Evolutionary conservation across 257 asterid genomes (phyloP).

Genomic region (Cynanchum wilfordii): DNA sequence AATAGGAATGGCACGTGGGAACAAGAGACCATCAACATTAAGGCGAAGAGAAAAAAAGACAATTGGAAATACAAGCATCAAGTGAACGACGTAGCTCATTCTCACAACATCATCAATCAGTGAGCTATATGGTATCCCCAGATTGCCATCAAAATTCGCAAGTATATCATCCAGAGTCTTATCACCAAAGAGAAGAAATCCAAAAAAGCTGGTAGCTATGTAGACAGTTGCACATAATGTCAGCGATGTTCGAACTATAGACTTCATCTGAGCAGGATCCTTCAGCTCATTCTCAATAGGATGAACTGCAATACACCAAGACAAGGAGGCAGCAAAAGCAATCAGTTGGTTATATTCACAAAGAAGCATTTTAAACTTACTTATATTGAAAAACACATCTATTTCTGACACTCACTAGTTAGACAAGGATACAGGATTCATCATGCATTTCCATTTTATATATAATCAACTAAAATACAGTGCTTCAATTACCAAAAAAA

Average conservation of each 20-base stretch:
- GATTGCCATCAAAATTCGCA: constrained; percentile 81
- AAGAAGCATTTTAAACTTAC: neutral
- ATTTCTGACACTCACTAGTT: neutral
- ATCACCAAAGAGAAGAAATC: constrained; percentile 73
- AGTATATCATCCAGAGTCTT: constrained; percentile 78
- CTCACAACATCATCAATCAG: constrained; percentile 68
- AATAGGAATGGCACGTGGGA: constrained; percentile 62
- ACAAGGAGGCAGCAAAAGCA: constrained; percentile 9
- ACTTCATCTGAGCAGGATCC: constrained; percentile 64
- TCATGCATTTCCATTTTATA: neutral
- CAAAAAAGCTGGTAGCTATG: constrained; percentile 72
- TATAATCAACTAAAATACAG: neutral
- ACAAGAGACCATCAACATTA: constrained; percentile 66
- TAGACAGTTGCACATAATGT: constrained; percentile 61
- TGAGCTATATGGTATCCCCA: constrained; percentile 62
- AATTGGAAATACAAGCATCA: constrained; percentile 82
- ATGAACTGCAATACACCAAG: constrained; percentile 45
- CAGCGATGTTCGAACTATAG: constrained; percentile 67
- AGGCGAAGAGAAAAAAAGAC: constrained; percentile 85
- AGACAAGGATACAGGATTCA: neutral
- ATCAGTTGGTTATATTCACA: neutral
- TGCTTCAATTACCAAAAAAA: too few relatives aligned
- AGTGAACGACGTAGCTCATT: constrained; percentile 74
- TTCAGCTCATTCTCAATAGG: constrained; percentile 79
- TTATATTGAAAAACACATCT: neutral